Percentiles rank a stretch among this genome's conserved stretches.
These are phyloP conservation scores for Rutidosis leptorrhynchoides DNA, from an alignment of 129 eudicot species.

Conservation along the genomic window DNA sequence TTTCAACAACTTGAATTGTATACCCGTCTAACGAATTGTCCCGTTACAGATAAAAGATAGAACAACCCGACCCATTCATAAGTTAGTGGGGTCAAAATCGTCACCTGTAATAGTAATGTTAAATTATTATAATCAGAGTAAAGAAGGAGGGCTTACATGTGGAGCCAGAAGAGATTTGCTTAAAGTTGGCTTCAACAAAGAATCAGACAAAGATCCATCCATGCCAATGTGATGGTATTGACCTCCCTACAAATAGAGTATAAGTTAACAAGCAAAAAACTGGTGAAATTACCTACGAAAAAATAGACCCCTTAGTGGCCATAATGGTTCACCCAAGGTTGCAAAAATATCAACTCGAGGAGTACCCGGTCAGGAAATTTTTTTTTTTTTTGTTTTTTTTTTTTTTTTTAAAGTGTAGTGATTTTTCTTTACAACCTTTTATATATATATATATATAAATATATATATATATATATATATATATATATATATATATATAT, in stretches of 20 bases:
- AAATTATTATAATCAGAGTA: constrained; percentile 5
- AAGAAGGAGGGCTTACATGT: constrained; percentile 39
- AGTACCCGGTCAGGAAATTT: too few relatives aligned
- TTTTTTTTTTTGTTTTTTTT: too few relatives aligned
- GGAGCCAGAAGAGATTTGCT: constrained; percentile 45
- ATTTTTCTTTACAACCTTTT: too few relatives aligned
- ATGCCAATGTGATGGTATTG: constrained; percentile 40
- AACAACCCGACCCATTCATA: neutral
- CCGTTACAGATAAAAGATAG: neutral
- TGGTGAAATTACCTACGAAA: neutral
- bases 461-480: too few relatives aligned
- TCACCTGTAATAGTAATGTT: neutral
- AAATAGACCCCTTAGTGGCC: too few relatives aligned
- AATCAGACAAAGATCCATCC: constrained; percentile 44
- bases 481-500: too few relatives aligned
- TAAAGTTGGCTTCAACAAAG: constrained; percentile 40
- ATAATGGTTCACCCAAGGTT: too few relatives aligned
- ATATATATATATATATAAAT: too few relatives aligned
- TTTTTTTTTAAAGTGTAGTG: too few relatives aligned
- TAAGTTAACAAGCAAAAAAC: constrained; percentile 15
- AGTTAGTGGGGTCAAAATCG: constrained; percentile 1
- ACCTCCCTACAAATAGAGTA: constrained; percentile 39
- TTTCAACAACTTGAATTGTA: too few relatives aligned
- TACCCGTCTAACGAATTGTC: neutral
- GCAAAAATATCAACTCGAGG: too few relatives aligned